phyloP scores from a whole-genome alignment of 345 rosid species.

The Pistacia atlantica region DNA sequence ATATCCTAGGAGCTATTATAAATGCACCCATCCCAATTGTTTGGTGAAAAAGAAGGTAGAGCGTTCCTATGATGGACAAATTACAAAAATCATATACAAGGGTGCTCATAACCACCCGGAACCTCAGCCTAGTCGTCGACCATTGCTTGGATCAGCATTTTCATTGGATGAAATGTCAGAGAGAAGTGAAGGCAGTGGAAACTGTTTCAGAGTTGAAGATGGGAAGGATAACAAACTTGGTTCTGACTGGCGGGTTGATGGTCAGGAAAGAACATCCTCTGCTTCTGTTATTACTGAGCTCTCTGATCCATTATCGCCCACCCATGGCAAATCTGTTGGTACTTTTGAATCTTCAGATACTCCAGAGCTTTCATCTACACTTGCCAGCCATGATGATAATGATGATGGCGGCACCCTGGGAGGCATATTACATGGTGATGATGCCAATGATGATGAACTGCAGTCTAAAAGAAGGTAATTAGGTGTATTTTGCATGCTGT shows the following conservation, averaged over 20 bases:
- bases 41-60: conserved; percentile 63
- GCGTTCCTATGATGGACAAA: conserved; percentile 60
- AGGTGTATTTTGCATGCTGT: conserved; percentile 6
- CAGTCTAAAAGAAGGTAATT: conserved; percentile 62
- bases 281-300: conserved; percentile 50
- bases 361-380: conserved; percentile 52
- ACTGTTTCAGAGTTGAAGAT: conserved; percentile 32
- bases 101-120: conserved; percentile 58
- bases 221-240: conserved; percentile 37
- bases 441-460: conserved; percentile 50
- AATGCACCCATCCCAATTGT: conserved; percentile 61
- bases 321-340: conserved; percentile 36
- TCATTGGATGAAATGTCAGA: conserved; percentile 39
- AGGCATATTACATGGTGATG: conserved; percentile 37
- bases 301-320: conserved; percentile 46
- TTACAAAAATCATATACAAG: conserved; percentile 68
- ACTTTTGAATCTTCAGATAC: conserved; percentile 46
- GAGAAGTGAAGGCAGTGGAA: conserved; percentile 33
- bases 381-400: conserved; percentile 57
- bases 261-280: conserved; percentile 48
- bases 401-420: conserved; percentile 51
- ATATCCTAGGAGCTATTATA: conserved; percentile 67
- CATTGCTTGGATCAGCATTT: conserved; percentile 36
- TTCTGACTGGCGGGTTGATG: conserved; percentile 37
- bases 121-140: conserved; percentile 50